Evolutionary conservation across 257 asterid species (phyloP).

Genomic region (Jasminum sambac): DNA sequence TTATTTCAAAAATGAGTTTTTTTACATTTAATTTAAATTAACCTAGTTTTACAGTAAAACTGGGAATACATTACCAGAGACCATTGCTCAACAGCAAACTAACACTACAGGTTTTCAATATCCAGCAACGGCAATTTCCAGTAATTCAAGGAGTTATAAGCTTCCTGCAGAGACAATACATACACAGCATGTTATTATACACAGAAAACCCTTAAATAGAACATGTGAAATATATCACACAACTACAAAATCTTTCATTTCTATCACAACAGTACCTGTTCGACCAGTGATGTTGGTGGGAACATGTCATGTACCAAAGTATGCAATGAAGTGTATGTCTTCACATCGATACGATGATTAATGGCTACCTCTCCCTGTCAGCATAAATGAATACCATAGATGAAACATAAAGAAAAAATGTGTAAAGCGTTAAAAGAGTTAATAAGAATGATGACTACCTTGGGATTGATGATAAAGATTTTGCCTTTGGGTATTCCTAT

Average conservation of each 20-base stretch:
- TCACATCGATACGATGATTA: conserved; percentile 80
- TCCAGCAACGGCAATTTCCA: conserved; percentile 50
- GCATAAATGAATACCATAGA: neutral
- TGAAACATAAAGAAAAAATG: conserved; percentile 12
- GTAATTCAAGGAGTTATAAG: conserved; percentile 66
- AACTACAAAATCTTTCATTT: neutral
- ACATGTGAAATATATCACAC: neutral
- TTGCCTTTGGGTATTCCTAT: conserved; percentile 99
- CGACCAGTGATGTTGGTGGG: conserved; percentile 90
- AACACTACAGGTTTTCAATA: conserved; percentile 26
- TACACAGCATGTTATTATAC: neutral
- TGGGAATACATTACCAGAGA: neutral
- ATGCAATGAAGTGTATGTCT: conserved; percentile 93
- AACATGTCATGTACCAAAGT: conserved; percentile 95
- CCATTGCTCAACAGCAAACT: neutral
- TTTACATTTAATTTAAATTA: neutral
- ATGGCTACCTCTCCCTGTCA: conserved; percentile 98
- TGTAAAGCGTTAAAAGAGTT: no score
- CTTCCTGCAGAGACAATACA: conserved; percentile 53
- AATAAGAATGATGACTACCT: conserved; percentile 43
- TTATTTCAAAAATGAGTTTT: neutral
- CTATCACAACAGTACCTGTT: conserved; percentile 62
- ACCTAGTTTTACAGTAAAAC: neutral
- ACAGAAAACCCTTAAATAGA: neutral
- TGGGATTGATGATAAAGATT: conserved; percentile 93